Evolutionary conservation across 495 filamentous ascomycete genomes (phyloP).

Genomic region (Sabuloglossum arenarium): DNA sequence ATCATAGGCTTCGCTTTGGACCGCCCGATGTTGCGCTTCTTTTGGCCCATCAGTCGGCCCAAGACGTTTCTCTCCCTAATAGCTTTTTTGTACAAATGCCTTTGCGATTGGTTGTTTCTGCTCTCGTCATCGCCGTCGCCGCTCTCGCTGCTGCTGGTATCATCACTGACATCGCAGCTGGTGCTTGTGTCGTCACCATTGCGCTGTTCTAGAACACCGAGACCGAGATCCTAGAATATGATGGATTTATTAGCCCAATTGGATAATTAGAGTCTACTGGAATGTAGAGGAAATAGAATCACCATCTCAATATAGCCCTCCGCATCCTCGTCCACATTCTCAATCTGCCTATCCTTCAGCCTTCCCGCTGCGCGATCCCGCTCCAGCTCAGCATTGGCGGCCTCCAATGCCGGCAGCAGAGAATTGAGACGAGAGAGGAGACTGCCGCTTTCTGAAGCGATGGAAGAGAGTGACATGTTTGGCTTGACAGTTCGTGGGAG

Average conservation of each 20-base stretch:
- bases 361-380: constrained; percentile 4
- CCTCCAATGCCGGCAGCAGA: constrained; percentile 5
- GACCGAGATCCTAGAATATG: neutral
- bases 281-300: neutral
- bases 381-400: constrained; percentile 7
- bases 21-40: neutral
- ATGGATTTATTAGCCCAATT: neutral
- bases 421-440: constrained; percentile 1
- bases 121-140: neutral
- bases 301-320: constrained; percentile 10
- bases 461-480: neutral
- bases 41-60: neutral
- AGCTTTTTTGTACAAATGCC: neutral
- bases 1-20: neutral
- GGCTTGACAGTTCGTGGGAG: neutral
- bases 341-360: constrained; percentile 2
- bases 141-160: neutral
- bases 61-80: neutral
- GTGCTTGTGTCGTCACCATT: neutral
- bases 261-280: neutral
- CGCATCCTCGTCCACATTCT: constrained; percentile 5
- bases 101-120: neutral
- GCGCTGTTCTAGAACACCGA: neutral
- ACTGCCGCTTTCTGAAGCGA: neutral
- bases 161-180: neutral